A percentile compares a stretch with the other conserved stretches of the same genome.
Evolutionary conservation across 2,329 filamentous ascomycete genomes (phyloP).

Genomic region (Lachnellula subtilissima): DNA sequence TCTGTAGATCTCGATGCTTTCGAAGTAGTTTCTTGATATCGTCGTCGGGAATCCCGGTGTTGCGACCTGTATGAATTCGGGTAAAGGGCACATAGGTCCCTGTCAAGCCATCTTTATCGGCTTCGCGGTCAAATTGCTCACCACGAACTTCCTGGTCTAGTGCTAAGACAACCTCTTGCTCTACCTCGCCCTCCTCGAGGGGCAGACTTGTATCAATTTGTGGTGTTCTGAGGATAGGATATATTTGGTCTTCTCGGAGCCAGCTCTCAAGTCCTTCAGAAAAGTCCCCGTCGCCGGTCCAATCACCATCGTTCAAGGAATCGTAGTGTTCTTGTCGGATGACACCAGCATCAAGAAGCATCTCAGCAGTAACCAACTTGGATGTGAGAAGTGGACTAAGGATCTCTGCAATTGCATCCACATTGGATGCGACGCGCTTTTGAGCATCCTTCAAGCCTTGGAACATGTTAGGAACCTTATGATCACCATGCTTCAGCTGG

Average conservation of each 20-base stretch:
- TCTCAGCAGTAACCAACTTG: conserved; percentile 46
- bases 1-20: conserved; percentile 20
- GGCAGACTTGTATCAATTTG: conserved; percentile 21
- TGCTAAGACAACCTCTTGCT: conserved; percentile 22
- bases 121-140: conserved; percentile 16
- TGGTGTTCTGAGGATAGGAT: conserved; percentile 22
- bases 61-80: conserved; percentile 24
- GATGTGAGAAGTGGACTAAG: conserved; percentile 35
- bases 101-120: conserved; percentile 16
- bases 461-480: conserved; percentile 20
- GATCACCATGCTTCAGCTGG: conserved; percentile 44
- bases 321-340: conserved; percentile 59
- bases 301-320: conserved; percentile 50
- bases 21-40: conserved; percentile 19
- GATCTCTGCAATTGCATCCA: conserved; percentile 6
- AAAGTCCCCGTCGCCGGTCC: conserved; percentile 15
- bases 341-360: conserved; percentile 50
- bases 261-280: neutral
- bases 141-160: conserved; percentile 18
- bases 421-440: neutral
- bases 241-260: conserved; percentile 13
- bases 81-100: conserved; percentile 24
- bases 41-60: conserved; percentile 6
- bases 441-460: conserved; percentile 7
- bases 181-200: conserved; percentile 28